Percentiles rank a stretch among this genome's conserved stretches.
phyloP scores from a whole-genome alignment of 2,329 filamentous ascomycete genomes.

The Aspergillus jensenii region DNA sequence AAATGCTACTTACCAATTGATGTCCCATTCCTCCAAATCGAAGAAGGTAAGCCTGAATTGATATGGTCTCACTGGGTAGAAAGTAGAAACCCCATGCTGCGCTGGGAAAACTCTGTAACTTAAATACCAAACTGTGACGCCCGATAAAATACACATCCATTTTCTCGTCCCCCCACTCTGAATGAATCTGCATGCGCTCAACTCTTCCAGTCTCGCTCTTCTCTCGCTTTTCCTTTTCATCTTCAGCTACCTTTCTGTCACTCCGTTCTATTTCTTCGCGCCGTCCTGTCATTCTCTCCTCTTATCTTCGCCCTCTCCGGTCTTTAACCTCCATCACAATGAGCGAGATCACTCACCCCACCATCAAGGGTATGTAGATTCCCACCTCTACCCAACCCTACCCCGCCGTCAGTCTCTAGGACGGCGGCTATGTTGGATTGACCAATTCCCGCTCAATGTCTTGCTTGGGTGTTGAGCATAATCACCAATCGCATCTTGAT shows the following conservation, averaged over 20 bases:
- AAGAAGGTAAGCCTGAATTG: constrained; percentile 3
- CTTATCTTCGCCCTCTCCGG: constrained; percentile 15
- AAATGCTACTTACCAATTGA: not conserved
- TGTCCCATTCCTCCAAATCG: not conserved
- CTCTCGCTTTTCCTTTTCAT: constrained; percentile 11
- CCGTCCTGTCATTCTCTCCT: constrained; percentile 17
- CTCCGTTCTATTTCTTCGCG: constrained; percentile 24
- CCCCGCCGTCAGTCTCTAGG: constrained; percentile 13
- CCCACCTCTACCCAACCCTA: constrained; percentile 16
- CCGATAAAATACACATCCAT: constrained; percentile 11
- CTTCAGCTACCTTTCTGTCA: constrained; percentile 19
- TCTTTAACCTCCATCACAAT: constrained; percentile 49
- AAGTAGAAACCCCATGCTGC: constrained; percentile 8
- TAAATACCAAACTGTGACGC: constrained; percentile 9
- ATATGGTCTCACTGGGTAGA: constrained; percentile 9
- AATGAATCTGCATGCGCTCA: constrained; percentile 20
- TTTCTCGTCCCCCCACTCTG: constrained; percentile 18
- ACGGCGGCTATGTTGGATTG: constrained; percentile 1
- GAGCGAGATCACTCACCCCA: constrained; percentile 71
- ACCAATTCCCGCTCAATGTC: not conserved
- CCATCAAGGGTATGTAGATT: constrained; percentile 65
- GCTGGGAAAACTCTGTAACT: constrained; percentile 7
- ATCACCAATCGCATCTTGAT: not conserved
- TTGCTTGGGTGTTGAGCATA: not conserved
- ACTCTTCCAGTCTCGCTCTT: constrained; percentile 15